These are phyloP conservation scores for Chlamydomonas applanata DNA, from an alignment of 139 green algal genomes.

Conservation along the genomic window DNA sequence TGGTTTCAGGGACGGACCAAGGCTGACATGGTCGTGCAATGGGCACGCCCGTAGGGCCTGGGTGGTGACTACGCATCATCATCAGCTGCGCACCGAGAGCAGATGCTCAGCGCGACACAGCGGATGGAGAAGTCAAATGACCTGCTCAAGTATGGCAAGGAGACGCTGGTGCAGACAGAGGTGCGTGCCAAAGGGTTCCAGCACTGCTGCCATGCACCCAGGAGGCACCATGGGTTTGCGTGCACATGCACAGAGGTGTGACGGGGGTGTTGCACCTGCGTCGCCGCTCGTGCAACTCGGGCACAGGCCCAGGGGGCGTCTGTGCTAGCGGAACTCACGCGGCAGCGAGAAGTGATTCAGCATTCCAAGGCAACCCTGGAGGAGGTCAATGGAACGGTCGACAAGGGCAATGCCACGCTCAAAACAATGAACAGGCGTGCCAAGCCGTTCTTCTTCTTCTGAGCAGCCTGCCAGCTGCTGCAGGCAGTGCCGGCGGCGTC, in stretches of 20 bases:
- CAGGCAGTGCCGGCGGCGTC: not conserved
- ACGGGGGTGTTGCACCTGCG: too few relatives aligned
- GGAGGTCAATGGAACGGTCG: conserved; percentile 36
- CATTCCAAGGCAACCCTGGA: conserved; percentile 32
- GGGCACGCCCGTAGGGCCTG: conserved; percentile 51
- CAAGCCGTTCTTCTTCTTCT: too few relatives aligned
- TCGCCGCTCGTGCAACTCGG: too few relatives aligned
- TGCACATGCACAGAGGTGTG: too few relatives aligned
- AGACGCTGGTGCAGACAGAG: conserved; percentile 84
- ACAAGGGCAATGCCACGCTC: conserved; percentile 18
- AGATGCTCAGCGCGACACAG: conserved; percentile 78
- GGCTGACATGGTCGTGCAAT: not conserved
- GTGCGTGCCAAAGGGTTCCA: conserved; percentile 35
- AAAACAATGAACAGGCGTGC: conserved; percentile 21
- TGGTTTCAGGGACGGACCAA: too few relatives aligned
- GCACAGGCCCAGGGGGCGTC: conserved; percentile 44
- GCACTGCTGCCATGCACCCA: too few relatives aligned
- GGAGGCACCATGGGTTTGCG: too few relatives aligned
- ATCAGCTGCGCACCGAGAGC: conserved; percentile 75
- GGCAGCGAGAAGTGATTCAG: conserved; percentile 58
- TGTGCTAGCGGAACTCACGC: conserved; percentile 57
- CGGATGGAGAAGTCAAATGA: conserved; percentile 72
- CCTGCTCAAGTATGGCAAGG: conserved; percentile 71
- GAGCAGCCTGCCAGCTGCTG: not conserved
- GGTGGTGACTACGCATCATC: conserved; percentile 73